Evolutionary conservation across 192 early-diverging fungal genomes (phyloP).

Genomic region (Phlyctochytrium arcticum): DNA sequence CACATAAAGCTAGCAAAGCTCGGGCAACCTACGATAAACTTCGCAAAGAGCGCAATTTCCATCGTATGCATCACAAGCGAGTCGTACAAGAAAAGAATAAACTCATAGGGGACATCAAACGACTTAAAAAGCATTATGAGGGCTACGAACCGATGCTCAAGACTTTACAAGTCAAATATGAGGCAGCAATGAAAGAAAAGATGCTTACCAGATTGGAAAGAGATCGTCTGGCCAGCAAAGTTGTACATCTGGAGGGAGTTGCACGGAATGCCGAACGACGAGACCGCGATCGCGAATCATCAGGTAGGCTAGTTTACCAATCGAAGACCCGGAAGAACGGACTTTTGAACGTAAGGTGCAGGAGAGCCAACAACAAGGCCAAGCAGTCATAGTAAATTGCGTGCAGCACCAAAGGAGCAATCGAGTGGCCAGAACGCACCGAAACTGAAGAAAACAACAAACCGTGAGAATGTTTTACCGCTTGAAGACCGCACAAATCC

Average conservation of each 20-base stretch:
- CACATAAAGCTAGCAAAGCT: constrained; percentile 38
- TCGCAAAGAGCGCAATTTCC: constrained; percentile 54
- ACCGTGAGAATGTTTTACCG: constrained; percentile 17
- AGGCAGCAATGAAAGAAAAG: constrained; percentile 57
- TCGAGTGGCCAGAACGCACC: too few relatives aligned
- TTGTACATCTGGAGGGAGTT: constrained; percentile 6
- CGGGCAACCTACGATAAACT: constrained; percentile 55
- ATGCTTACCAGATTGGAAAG: constrained; percentile 53
- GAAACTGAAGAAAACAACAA: background rate
- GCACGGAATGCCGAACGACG: constrained; percentile 8
- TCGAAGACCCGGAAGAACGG: too few relatives aligned
- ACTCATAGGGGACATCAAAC: constrained; percentile 49
- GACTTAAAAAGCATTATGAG: constrained; percentile 53
- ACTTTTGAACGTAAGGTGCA: too few relatives aligned
- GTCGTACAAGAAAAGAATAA: constrained; percentile 55
- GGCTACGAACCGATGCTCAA: constrained; percentile 43
- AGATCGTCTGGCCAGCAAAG: constrained; percentile 41
- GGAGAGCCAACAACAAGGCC: too few relatives aligned
- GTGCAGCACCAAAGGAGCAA: too few relatives aligned
- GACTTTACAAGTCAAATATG: constrained; percentile 43
- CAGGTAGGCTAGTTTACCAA: too few relatives aligned
- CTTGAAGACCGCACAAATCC: constrained; percentile 42
- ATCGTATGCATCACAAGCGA: constrained; percentile 59
- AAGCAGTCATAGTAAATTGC: too few relatives aligned
- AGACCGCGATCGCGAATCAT: background rate